Evolutionary conservation across 1,139 yeast genomes (phyloP), one percentile per base, ranked within the genome.

Genomic region (Yamadazyma taylorii): DNA sequence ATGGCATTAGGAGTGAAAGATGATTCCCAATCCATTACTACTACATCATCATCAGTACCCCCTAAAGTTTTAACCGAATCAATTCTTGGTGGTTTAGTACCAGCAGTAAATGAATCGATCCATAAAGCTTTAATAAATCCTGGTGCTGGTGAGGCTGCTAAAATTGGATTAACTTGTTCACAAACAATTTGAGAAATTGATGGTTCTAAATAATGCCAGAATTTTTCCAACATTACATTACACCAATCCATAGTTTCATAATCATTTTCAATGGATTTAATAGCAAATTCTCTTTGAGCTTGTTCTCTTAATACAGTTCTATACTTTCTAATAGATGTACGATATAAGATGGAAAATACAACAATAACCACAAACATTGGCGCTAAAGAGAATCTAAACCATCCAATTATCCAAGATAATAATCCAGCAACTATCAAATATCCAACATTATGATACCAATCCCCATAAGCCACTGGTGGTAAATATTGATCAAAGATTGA

Each of bases 191-290:
- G 90, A 8, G 96, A 76, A 30, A 90, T 70, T n/a, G 87, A 79
- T 11, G 98, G 98, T 59, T 92, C 97, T 53, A 89, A 76, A 50
- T 74, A 86, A 42, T 78, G 69, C 98, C 98, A 92, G 61, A 87
- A 90, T 63, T 88, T 90, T 54, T 84, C 89, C 62, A 92, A 62
- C 51, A 92, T 84, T 26, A 79, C 77, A 60, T 92, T 92, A 49
- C 87, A 69, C 98, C 98, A 92, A 55, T 92, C 97, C 84, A 90
- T 78, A 8, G 96, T 75, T 63, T 92, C 98, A 50, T 82, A 83
- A 56, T 90, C 97, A 50, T 81, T 78, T 61, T 90, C 97, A 46
- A 89, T 82, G 38, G 78, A 75, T 54, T 79, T 79, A 36, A 88
- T 79, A 12, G 95, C 81, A 52, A 85, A 79, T 55, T 90, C 96